Percentiles rank a stretch among this genome's conserved stretches.
phyloP scores from a whole-genome alignment of 2,329 filamentous ascomycete species.

The Lachnum nothofagi region DNA sequence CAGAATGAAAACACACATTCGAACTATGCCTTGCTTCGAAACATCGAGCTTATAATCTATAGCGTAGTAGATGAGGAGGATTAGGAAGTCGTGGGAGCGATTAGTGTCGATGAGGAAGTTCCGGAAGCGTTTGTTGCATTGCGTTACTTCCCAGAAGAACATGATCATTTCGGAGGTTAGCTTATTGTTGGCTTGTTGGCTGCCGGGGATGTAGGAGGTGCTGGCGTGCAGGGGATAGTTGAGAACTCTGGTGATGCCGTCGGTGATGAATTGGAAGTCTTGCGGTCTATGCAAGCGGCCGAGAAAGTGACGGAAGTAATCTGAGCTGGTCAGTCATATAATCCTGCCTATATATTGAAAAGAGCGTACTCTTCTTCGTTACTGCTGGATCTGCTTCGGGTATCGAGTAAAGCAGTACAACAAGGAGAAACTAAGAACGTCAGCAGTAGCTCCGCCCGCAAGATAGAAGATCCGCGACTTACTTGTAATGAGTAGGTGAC shows the following conservation, averaged over 20 bases:
- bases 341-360: background rate
- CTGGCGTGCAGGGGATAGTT: constrained; percentile 90
- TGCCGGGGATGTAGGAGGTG: constrained; percentile 79
- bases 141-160: constrained; percentile 93
- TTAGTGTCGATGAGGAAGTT: constrained; percentile 97
- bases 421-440: constrained; percentile 66
- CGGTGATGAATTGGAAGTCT: constrained; percentile 95
- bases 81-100: constrained; percentile 84
- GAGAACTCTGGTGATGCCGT: constrained; percentile 86
- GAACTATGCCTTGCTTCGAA: constrained; percentile 83
- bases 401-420: constrained; percentile 79
- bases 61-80: constrained; percentile 86
- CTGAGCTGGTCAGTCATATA: constrained; percentile 23
- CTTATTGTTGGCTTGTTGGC: constrained; percentile 65
- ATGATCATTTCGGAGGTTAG: constrained; percentile 95
- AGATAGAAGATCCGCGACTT: background rate
- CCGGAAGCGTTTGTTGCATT: constrained; percentile 95
- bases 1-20: constrained; percentile 95
- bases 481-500: constrained; percentile 78
- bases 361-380: constrained; percentile 58
- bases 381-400: constrained; percentile 64
- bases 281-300: constrained; percentile 83
- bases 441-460: constrained; percentile 2
- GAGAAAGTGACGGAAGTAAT: constrained; percentile 82
- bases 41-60: constrained; percentile 82